A percentile compares a stretch with the other conserved stretches of the same genome.
Evolutionary conservation across 2,329 filamentous ascomycete species (phyloP).

Genomic region (Aspergillus clavatus): DNA sequence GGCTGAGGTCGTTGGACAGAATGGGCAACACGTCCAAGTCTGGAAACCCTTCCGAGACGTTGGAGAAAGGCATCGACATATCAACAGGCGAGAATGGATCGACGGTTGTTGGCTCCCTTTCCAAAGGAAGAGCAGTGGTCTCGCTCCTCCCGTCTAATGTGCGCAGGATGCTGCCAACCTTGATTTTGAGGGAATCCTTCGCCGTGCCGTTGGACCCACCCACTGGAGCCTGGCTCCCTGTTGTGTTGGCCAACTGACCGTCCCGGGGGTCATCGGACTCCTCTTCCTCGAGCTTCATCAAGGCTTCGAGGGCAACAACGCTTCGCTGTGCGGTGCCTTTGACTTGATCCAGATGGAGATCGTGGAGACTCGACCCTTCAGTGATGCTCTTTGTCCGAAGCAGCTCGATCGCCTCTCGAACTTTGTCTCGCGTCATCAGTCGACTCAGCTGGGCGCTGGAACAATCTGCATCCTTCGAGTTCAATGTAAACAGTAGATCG

Average conservation of each 20-base stretch:
- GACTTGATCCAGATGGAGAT: neutral
- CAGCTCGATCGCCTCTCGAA: constrained; percentile 8
- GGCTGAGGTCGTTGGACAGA: neutral
- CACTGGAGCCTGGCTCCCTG: neutral
- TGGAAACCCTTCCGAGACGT: neutral
- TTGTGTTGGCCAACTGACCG: neutral
- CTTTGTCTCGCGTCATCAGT: constrained; percentile 9
- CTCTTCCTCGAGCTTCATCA: neutral
- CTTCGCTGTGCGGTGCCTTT: neutral
- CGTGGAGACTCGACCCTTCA: neutral
- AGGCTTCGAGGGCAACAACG: neutral
- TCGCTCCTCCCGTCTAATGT: neutral
- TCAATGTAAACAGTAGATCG: neutral
- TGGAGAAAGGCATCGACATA: neutral
- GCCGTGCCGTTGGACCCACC: neutral
- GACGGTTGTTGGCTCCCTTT: neutral
- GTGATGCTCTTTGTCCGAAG: constrained; percentile 4
- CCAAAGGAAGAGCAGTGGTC: neutral
- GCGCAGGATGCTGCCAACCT: neutral
- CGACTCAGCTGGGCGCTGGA: constrained; percentile 1
- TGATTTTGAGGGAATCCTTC: neutral
- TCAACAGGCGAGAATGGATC: neutral
- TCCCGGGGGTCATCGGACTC: neutral
- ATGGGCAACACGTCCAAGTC: neutral
- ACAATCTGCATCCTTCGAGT: neutral